Evolutionary conservation across 345 rosid species (phyloP), one percentile per base, ranked within the genome.

Genomic region (Syzygium oleosum): DNA sequence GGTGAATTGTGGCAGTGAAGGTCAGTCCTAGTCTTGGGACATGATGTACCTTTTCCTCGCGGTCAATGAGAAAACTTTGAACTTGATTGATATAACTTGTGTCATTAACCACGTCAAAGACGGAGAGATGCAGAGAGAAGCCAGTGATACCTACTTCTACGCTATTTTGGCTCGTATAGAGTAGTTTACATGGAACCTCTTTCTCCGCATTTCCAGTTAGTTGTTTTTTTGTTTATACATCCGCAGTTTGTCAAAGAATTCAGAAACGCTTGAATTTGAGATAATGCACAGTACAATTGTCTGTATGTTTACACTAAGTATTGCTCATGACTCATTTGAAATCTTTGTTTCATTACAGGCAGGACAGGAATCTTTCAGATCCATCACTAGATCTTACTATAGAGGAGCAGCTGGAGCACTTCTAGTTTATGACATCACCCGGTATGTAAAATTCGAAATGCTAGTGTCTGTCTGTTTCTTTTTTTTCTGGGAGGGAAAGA

Each of bases 321-420:
- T 34, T 68, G 46, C 46, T 68, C 25, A 17, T 73, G 38, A 9
- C 80, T 73, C 11, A 7, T 73, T 34, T 34, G 68, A n/a, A 23
- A 22, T 55, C 29, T 34, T 68, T 14, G 34, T 87, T 51, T 54
- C 80, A 23, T 85, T 52, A 86, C 85, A 97, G 98, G 99, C 99
- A 29, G 99, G 98, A 38, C 99, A 97, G 93, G 99, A 97, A 92
- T 96, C 98, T 52, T 97, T 97, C 90, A 94, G 99, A 91, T 97
- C 99, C 46, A 97, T 97, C 90, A 96, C 99, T 1, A 94, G 99
- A 90, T 97, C 99, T 53, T 97, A 97, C 89, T 96, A 97, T 89
- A 92, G 99, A 91, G 99, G 99, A 73, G 99, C 99, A n/a, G 99
- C 99, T 38, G 99, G 99, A 85, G 99, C 99, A 49, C 96, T 97